phyloP scores from a whole-genome alignment of 2,329 filamentous ascomycete genomes.

The Colletotrichum liaoningense region DNA sequence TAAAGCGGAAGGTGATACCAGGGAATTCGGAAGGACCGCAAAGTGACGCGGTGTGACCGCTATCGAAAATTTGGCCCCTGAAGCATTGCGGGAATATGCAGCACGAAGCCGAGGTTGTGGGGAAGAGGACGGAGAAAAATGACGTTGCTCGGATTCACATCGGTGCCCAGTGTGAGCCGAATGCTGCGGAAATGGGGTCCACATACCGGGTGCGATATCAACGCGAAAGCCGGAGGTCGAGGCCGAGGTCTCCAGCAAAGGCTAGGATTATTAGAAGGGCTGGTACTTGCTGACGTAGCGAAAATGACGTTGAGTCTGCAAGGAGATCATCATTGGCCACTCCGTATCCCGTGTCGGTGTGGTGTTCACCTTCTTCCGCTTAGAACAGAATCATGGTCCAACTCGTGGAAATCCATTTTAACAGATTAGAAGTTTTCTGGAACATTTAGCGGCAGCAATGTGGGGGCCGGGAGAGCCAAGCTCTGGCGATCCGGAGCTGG shows the following conservation, averaged over 20 bases:
- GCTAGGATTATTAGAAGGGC: not conserved
- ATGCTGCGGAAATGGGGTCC: not conserved
- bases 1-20: too few species aligned
- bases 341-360: too few species aligned
- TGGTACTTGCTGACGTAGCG: not conserved
- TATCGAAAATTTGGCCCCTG: not conserved
- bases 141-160: not conserved
- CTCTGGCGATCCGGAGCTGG: conserved; percentile 20
- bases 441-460: not conserved
- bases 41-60: not conserved
- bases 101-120: conserved; percentile 8
- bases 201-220: not conserved
- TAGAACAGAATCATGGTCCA: too few species aligned
- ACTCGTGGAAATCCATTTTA: not conserved
- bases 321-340: too few species aligned
- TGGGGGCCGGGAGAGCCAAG: conserved; percentile 8
- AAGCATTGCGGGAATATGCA: conserved; percentile 6
- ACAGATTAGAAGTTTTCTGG: conserved; percentile 8
- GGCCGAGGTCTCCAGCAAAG: not conserved
- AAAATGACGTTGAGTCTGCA: not conserved
- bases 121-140: not conserved
- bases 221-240: not conserved
- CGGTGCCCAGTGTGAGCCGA: not conserved
- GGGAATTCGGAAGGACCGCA: not conserved
- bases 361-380: too few species aligned